Percentiles rank a stretch among this genome's conserved stretches.
These are phyloP conservation scores for Vanrija sp. DNA, from an alignment of 1,284 basidiomycete genomes.

Conservation along the genomic window DNA sequence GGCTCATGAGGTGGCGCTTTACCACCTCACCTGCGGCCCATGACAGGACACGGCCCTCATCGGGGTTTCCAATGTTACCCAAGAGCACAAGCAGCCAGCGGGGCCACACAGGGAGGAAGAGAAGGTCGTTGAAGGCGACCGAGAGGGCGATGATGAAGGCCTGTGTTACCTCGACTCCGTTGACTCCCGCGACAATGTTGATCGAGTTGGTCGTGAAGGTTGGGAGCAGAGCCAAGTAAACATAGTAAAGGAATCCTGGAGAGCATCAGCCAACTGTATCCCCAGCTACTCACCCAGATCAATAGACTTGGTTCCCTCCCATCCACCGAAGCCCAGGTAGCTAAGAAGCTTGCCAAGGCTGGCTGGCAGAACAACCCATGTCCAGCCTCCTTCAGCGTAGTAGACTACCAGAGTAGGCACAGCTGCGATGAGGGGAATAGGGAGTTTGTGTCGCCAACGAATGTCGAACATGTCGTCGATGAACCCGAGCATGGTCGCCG, in stretches of 20 bases:
- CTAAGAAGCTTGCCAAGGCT: constrained; percentile 62
- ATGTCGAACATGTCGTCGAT: constrained; percentile 98
- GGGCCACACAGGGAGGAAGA: constrained; percentile 70
- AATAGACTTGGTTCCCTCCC: constrained; percentile 60
- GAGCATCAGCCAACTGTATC: neutral
- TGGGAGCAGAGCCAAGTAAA: constrained; percentile 93
- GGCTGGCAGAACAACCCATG: constrained; percentile 89
- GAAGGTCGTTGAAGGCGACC: constrained; percentile 82
- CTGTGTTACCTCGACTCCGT: constrained; percentile 92
- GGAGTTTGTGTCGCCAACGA: constrained; percentile 95
- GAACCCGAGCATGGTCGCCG: constrained; percentile 91
- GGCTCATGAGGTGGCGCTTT: constrained; percentile 85
- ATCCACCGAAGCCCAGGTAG: constrained; percentile 22
- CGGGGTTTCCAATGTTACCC: constrained; percentile 62
- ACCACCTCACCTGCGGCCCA: constrained; percentile 64
- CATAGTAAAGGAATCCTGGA: constrained; percentile 65
- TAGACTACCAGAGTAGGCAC: constrained; percentile 95
- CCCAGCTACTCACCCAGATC: constrained; percentile 66
- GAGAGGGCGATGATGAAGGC: constrained; percentile 87
- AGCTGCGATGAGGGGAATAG: constrained; percentile 91
- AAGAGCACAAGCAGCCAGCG: constrained; percentile 68
- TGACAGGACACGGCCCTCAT: constrained; percentile 36
- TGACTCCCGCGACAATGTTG: constrained; percentile 97
- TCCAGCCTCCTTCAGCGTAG: constrained; percentile 88
- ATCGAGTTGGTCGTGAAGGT: constrained; percentile 98